These are phyloP conservation scores for Pythium grandisporangium DNA, from an alignment of 352 stramenopile species.

Conservation along the genomic window DNA sequence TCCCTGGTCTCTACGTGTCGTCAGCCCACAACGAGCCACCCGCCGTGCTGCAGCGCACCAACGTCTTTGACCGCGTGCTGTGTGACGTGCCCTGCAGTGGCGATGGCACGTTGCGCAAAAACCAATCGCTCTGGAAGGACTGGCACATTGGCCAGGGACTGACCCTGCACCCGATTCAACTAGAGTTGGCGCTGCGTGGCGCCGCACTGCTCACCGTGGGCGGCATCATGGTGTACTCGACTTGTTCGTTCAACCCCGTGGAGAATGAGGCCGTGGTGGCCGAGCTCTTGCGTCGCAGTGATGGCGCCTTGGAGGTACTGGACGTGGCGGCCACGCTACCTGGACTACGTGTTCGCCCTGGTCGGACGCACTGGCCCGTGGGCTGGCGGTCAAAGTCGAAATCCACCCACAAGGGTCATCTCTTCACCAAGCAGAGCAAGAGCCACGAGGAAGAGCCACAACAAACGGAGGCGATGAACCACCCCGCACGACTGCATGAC, in stretches of 20 bases:
- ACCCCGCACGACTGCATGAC: constrained; percentile 39
- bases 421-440: constrained; percentile 30
- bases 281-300: constrained; percentile 87
- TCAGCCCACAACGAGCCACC: too few relatives aligned
- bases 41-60: constrained; percentile 34
- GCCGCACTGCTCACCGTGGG: constrained; percentile 86
- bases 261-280: constrained; percentile 99
- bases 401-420: constrained; percentile 69
- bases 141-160: constrained; percentile 91
- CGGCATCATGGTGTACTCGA: constrained; percentile 93
- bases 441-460: neutral
- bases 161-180: constrained; percentile 90
- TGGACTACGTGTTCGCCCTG: constrained; percentile 39
- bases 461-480: neutral
- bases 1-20: constrained; percentile 84
- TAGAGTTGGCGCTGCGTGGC: constrained; percentile 88
- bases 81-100: constrained; percentile 98
- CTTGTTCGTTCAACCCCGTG: constrained; percentile 97
- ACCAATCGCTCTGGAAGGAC: constrained; percentile 89
- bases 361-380: constrained; percentile 53
- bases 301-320: constrained; percentile 85
- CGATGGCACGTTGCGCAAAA: constrained; percentile 98
- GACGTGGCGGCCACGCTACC: constrained; percentile 67
- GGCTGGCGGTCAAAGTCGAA: constrained; percentile 86
- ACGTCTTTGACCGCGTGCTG: constrained; percentile 97